Percentiles rank a stretch among this genome's conserved stretches.
Evolutionary conservation across 768 basidiomycete species (phyloP).

Genomic region (Amyloporia xantha): DNA sequence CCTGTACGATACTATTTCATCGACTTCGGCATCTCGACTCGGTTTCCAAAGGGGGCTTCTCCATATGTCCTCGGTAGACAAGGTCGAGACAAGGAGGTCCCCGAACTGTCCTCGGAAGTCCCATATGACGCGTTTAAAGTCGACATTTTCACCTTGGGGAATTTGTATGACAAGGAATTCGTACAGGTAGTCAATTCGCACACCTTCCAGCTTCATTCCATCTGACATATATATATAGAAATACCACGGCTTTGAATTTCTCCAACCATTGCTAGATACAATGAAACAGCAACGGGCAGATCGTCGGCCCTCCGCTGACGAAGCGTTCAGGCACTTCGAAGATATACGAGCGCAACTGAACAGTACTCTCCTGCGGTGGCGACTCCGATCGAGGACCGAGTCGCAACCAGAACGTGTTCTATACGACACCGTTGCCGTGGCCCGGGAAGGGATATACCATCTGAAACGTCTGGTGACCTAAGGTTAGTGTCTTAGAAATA

Average conservation of each 20-base stretch:
- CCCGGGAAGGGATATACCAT: slow-evolving; percentile 9
- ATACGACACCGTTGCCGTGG: slow-evolving; percentile 14
- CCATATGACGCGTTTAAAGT: slow-evolving; percentile 21
- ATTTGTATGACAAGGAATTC: slow-evolving; percentile 17
- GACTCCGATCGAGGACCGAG: slow-evolving; percentile 9
- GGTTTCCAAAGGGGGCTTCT: slow-evolving; percentile 11
- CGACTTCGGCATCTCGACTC: slow-evolving; percentile 15
- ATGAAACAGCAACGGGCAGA: slow-evolving; percentile 10
- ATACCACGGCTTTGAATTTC: slow-evolving; percentile 4
- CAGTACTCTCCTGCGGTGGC: slow-evolving; percentile 1
- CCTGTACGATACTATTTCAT: slow-evolving; percentile 13
- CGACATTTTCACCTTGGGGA: slow-evolving; percentile 22
- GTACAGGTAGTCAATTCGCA: background rate
- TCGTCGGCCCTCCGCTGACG: slow-evolving; percentile 5
- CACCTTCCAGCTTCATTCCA: background rate
- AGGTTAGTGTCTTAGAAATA: too few relatives aligned
- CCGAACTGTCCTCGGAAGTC: slow-evolving; percentile 15
- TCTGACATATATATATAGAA: background rate
- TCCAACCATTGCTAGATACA: slow-evolving; percentile 7
- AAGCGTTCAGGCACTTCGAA: slow-evolving; percentile 2
- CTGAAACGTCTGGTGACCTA: slow-evolving; percentile 5
- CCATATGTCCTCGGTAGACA: slow-evolving; percentile 11
- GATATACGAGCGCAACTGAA: background rate
- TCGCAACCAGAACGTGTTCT: slow-evolving; percentile 7
- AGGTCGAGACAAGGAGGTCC: slow-evolving; percentile 19